Evolutionary conservation across 345 rosid genomes (phyloP).

Genomic region (Laguncularia racemosa): DNA sequence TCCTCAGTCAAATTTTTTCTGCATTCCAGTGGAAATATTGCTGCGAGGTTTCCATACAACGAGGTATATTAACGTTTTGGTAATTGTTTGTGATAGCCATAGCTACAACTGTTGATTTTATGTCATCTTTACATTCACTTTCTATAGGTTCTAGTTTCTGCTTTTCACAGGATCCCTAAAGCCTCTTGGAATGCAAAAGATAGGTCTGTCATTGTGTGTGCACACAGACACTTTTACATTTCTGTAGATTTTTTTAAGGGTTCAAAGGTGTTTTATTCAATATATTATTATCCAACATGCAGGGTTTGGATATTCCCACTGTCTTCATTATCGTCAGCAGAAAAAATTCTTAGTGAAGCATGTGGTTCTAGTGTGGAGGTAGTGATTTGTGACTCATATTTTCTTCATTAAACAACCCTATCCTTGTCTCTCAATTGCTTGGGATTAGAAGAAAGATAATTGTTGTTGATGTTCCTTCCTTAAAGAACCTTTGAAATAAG

Average conservation of each 20-base stretch:
- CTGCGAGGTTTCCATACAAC: slow-evolving; percentile 67
- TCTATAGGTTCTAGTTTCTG: slow-evolving; percentile 51
- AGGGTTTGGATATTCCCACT: slow-evolving; percentile 78
- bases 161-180: slow-evolving; percentile 69
- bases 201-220: slow-evolving; percentile 36
- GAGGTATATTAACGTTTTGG: slow-evolving; percentile 29
- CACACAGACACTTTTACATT: not conserved
- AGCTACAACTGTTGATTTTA: not conserved
- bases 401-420: slow-evolving; percentile 4
- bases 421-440: not conserved
- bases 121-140: slow-evolving; percentile 3
- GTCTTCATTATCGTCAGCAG: slow-evolving; percentile 63
- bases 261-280: slow-evolving; percentile 6
- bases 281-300: slow-evolving; percentile 17
- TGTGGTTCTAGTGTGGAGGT: slow-evolving; percentile 61
- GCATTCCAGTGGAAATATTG: slow-evolving; percentile 62
- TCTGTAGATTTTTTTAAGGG: not conserved
- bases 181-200: slow-evolving; percentile 93
- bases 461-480: not conserved
- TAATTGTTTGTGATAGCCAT: no score
- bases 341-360: slow-evolving; percentile 38
- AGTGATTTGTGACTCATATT: slow-evolving; percentile 3
- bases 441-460: not conserved
- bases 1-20: slow-evolving; percentile 56
- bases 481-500: no score